Conservation (phyloP, 768 basidiomycete genomes). For the Lactifluus rugatus region DNA sequence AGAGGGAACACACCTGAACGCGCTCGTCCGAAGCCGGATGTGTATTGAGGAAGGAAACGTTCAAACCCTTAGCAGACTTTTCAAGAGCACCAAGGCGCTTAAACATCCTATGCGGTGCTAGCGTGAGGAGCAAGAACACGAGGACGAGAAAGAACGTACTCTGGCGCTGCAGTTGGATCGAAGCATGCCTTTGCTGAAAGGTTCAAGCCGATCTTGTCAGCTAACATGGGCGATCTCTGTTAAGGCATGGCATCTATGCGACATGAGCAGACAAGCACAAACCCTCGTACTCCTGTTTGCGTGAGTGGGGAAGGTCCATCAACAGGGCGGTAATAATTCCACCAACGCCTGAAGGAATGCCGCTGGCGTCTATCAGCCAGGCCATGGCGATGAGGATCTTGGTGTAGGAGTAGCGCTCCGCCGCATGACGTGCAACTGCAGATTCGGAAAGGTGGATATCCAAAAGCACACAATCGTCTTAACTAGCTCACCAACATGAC, state of each 20-base stretch:
- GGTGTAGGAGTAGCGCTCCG: slow-evolving; percentile 36
- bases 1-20: slow-evolving; percentile 44
- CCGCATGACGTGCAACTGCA: slow-evolving; percentile 46
- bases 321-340: slow-evolving; percentile 39
- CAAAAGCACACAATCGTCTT: slow-evolving; percentile 19
- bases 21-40: slow-evolving; percentile 72
- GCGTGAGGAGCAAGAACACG: not conserved
- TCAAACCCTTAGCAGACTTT: slow-evolving; percentile 23
- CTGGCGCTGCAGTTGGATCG: slow-evolving; percentile 65
- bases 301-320: slow-evolving; percentile 72
- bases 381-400: slow-evolving; percentile 35
- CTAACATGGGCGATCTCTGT: slow-evolving; percentile 30
- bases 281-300: slow-evolving; percentile 79
- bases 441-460: not conserved
- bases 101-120: slow-evolving; percentile 44
- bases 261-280: not conserved
- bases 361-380: slow-evolving; percentile 38
- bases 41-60: slow-evolving; percentile 60
- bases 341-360: slow-evolving; percentile 47
- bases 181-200: slow-evolving; percentile 82
- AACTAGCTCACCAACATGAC: slow-evolving; percentile 51
- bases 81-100: slow-evolving; percentile 53
- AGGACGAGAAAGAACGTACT: slow-evolving; percentile 34
- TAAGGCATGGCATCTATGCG: not conserved
- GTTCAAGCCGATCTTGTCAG: slow-evolving; percentile 76